phyloP scores from a whole-genome alignment of 202 grass and related monocot genomes.

The Panicum hallii region DNA sequence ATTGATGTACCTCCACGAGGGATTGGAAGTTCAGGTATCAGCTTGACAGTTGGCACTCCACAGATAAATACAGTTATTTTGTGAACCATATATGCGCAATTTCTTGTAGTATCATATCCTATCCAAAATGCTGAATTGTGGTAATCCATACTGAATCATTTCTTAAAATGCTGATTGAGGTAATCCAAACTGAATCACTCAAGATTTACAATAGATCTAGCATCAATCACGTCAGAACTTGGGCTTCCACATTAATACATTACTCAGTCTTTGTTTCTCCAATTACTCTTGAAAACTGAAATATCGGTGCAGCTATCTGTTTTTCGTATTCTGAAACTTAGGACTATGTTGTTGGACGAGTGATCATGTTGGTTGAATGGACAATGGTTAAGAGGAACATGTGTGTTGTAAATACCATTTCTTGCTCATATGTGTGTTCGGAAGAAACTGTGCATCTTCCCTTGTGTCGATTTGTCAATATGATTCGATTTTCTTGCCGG shows the following conservation, averaged over 20 bases:
- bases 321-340: conserved; percentile 19
- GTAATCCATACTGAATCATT: background rate
- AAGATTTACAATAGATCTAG: background rate
- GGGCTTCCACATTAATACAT: background rate
- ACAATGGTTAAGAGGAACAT: background rate
- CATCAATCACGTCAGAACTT: background rate
- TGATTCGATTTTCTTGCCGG: conserved; percentile 7
- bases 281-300: conserved; percentile 2
- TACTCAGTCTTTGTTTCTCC: conserved; percentile 21
- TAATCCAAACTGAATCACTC: background rate
- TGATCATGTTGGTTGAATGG: conserved; percentile 16
- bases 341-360: background rate
- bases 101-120: background rate
- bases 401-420: conserved; percentile 1
- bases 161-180: background rate
- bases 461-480: background rate
- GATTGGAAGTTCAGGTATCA: conserved; percentile 76
- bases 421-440: background rate
- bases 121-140: conserved; percentile 2
- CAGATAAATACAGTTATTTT: background rate
- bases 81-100: background rate
- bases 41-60: conserved; percentile 12
- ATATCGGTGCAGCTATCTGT: conserved; percentile 5
- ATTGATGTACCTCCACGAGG: conserved; percentile 76
- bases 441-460: background rate